phyloP scores from a whole-genome alignment of 192 early-diverging fungal genomes.

The Coemansia sp. region DNA sequence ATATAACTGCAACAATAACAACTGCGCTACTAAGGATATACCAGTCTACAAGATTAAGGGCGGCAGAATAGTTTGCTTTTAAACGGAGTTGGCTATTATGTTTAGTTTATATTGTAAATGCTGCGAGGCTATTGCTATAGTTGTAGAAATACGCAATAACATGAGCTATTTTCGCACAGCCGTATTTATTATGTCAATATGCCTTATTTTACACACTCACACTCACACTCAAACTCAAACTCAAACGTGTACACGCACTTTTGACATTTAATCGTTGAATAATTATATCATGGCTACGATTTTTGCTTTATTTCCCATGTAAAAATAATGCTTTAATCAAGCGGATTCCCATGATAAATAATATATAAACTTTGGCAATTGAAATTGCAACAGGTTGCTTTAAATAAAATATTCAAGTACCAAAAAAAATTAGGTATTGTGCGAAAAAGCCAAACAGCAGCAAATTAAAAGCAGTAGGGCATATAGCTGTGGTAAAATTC shows the following conservation, averaged over 20 bases:
- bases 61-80: background rate
- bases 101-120: background rate
- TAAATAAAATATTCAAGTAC: background rate
- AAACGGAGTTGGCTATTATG: background rate
- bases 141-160: background rate
- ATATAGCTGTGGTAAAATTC: too few relatives aligned
- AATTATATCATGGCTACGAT: too few relatives aligned
- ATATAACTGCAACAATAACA: too few relatives aligned
- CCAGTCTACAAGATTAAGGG: background rate
- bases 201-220: background rate
- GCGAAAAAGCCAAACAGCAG: background rate
- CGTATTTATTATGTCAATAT: background rate
- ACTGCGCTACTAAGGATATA: too few relatives aligned
- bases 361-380: background rate
- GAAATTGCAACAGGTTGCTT: background rate
- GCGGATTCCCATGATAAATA: background rate
- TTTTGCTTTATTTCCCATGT: background rate
- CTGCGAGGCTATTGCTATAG: background rate
- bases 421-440: background rate
- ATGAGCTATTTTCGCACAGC: background rate
- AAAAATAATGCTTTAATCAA: background rate
- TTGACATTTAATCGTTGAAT: too few relatives aligned
- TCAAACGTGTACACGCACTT: too few relatives aligned
- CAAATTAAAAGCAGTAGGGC: background rate
- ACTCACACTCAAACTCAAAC: background rate